Evolutionary conservation across 306 rosid genomes (phyloP).

Genomic region (Quercus rubra): DNA sequence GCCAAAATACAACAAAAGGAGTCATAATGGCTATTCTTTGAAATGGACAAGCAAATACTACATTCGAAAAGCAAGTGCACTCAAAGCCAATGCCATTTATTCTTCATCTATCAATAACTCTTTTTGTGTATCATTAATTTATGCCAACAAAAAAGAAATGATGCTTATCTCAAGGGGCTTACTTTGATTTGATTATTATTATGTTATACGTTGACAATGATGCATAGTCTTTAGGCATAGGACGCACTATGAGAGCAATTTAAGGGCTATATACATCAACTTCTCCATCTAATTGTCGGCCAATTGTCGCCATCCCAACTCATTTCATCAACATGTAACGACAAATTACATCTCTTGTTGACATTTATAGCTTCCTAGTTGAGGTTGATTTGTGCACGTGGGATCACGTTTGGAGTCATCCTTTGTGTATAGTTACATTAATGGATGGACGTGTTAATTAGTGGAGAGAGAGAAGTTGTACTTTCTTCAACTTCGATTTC

Average conservation of each 20-base stretch:
- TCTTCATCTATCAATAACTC: conserved; percentile 12
- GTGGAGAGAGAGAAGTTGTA: not conserved
- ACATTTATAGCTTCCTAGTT: conserved; percentile 16
- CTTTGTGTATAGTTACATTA: not conserved
- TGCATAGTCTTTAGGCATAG: not conserved
- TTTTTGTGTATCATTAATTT: conserved; percentile 30
- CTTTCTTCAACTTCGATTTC: not conserved
- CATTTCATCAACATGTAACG: not conserved
- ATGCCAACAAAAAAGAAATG: conserved; percentile 1
- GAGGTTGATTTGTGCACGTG: conserved; percentile 4
- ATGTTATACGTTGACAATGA: conserved; percentile 11
- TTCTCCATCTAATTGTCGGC: conserved; percentile 38
- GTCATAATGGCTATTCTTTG: not conserved
- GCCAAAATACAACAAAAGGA: conserved; percentile 11
- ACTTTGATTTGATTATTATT: conserved; percentile 7
- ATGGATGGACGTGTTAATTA: not conserved
- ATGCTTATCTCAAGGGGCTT: not conserved
- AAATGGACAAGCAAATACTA: conserved; percentile 3
- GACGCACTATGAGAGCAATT: not conserved
- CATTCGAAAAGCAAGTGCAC: conserved; percentile 15
- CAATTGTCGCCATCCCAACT: conserved; percentile 32
- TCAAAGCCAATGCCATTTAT: conserved; percentile 17
- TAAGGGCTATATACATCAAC: not conserved
- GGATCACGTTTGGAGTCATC: not conserved
- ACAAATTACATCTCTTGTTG: not conserved